phyloP scores from a whole-genome alignment of 208 protist genomes.

The Leishmania martiniquensis region DNA sequence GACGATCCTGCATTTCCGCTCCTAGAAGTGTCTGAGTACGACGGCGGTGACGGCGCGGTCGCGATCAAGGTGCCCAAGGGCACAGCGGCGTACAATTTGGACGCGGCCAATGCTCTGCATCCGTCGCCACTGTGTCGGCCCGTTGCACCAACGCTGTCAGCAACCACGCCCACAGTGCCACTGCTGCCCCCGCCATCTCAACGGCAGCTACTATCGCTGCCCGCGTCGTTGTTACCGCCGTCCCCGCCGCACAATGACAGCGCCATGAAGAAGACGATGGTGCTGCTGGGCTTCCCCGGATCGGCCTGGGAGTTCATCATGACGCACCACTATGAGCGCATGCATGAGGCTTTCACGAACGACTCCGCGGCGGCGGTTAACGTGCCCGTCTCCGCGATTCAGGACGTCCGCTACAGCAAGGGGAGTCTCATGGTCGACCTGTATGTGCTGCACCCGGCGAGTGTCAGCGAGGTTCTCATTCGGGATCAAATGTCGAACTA shows the following conservation, averaged over 20 bases:
- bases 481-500: conserved; percentile 33
- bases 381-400: conserved; percentile 26
- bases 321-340: conserved; percentile 33
- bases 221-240: not conserved
- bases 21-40: not conserved
- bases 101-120: not conserved
- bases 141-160: not conserved
- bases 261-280: conserved; percentile 30
- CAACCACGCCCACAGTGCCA: not conserved
- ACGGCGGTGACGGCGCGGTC: not conserved
- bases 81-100: not conserved
- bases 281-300: conserved; percentile 33
- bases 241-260: conserved; percentile 11
- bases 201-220: not conserved
- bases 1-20: not conserved
- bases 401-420: conserved; percentile 33
- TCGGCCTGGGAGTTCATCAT: conserved; percentile 36
- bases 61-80: not conserved
- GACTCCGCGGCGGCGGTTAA: conserved; percentile 20
- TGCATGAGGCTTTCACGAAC: conserved; percentile 32
- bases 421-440: conserved; percentile 34
- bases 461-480: conserved; percentile 9
- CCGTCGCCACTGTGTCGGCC: not conserved
- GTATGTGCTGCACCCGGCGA: conserved; percentile 29
- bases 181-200: not conserved